phyloP scores from a whole-genome alignment of 2,329 filamentous ascomycete genomes.

The Neocatenulostroma microsporum region DNA sequence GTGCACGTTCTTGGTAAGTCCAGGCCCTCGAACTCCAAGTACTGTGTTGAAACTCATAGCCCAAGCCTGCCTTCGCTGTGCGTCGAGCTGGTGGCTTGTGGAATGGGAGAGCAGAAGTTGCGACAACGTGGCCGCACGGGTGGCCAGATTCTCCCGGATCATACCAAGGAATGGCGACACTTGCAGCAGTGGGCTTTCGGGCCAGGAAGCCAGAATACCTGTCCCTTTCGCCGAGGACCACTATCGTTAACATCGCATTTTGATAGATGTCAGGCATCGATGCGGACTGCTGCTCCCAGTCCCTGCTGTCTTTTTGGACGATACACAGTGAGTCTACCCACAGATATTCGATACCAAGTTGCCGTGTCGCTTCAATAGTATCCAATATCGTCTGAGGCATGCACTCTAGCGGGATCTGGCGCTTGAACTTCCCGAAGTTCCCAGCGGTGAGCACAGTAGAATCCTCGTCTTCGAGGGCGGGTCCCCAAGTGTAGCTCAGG shows the following conservation, averaged over 20 bases:
- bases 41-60: too few species aligned
- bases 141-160: background rate
- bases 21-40: background rate
- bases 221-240: background rate
- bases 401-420: background rate
- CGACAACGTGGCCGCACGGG: too few species aligned
- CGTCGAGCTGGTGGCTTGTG: slow-evolving; percentile 1
- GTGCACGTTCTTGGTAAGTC: background rate
- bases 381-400: slow-evolving; percentile 2
- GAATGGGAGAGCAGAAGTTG: too few species aligned
- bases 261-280: slow-evolving; percentile 1
- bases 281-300: slow-evolving; percentile 4
- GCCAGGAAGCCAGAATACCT: background rate
- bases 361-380: background rate
- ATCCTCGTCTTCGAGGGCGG: background rate
- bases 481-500: slow-evolving; percentile 3
- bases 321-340: slow-evolving; percentile 4
- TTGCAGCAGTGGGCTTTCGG: background rate
- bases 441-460: too few species aligned
- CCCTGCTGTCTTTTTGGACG: background rate
- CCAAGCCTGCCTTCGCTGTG: too few species aligned
- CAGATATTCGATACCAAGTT: background rate
- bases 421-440: background rate
- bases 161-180: background rate
- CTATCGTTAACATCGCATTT: background rate